phyloP scores from a whole-genome alignment of 352 stramenopile genomes.

The Phytophthora meadii region DNA sequence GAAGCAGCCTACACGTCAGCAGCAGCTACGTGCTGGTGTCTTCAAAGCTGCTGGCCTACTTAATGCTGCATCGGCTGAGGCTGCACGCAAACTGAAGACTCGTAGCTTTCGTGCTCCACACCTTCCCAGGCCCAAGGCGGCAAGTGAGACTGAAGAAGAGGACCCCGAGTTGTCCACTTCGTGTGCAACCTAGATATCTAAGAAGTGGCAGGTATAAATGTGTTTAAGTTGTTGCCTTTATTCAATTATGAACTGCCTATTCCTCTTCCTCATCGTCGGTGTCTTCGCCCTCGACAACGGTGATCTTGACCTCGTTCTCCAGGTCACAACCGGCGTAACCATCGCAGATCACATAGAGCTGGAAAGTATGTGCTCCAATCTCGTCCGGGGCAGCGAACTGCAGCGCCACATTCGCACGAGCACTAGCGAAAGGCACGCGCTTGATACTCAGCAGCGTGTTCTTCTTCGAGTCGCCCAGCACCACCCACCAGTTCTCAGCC shows the following conservation, averaged over 20 bases:
- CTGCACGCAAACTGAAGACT: constrained; percentile 60
- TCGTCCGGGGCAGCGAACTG: constrained; percentile 97
- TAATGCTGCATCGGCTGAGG: constrained; percentile 60
- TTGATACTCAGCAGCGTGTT: constrained; percentile 99
- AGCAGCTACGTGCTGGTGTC: constrained; percentile 51
- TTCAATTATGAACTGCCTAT: constrained; percentile 6
- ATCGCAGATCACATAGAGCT: constrained; percentile 99
- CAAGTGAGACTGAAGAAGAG: constrained; percentile 57
- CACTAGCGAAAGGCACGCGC: constrained; percentile 91
- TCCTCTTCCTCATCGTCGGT: constrained; percentile 59
- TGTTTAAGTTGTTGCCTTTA: constrained; percentile 28
- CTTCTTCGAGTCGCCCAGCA: constrained; percentile 95
- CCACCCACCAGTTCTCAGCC: constrained; percentile 98
- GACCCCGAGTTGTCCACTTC: constrained; percentile 25
- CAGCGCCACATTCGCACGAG: constrained; percentile 86
- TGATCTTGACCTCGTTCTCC: constrained; percentile 93
- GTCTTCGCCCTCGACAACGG: constrained; percentile 58
- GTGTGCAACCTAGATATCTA: constrained; percentile 16
- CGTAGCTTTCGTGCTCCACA: constrained; percentile 30
- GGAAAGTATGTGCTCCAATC: constrained; percentile 94
- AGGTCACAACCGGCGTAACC: constrained; percentile 98
- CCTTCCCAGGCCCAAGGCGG: constrained; percentile 28
- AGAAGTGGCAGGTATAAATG: constrained; percentile 31
- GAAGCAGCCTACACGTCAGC: constrained; percentile 27
- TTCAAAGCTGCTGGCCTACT: constrained; percentile 54